Conservation (phyloP, 2,329 filamentous ascomycete genomes). For the Claviceps sp. region DNA sequence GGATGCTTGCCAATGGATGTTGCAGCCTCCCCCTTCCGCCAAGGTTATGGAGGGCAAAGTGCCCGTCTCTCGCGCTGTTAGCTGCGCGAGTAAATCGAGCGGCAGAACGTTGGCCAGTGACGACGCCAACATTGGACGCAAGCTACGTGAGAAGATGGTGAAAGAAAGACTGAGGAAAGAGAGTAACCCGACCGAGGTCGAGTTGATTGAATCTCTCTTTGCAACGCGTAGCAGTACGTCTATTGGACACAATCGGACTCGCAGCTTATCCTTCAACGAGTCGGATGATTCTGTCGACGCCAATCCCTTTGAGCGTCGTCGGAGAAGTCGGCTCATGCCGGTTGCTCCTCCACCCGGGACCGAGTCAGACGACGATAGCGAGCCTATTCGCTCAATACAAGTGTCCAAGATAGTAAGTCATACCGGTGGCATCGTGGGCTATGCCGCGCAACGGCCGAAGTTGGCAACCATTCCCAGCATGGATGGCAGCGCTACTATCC, state of each 20-base stretch:
- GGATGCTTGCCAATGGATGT: conserved; percentile 76
- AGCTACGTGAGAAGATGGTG: conserved; percentile 31
- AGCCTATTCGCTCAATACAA: conserved; percentile 13
- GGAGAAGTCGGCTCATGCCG: conserved; percentile 14
- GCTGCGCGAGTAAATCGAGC: conserved; percentile 38
- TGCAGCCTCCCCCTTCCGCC: conserved; percentile 80
- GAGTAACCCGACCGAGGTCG: conserved; percentile 26
- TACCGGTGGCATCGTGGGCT: conserved; percentile 13
- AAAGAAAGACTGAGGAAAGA: conserved; percentile 33
- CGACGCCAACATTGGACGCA: conserved; percentile 27
- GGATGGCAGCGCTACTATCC: conserved; percentile 17
- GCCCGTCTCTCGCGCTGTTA: conserved; percentile 49
- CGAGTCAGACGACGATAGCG: conserved; percentile 22
- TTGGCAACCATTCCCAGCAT: conserved; percentile 34
- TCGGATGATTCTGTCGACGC: conserved; percentile 21
- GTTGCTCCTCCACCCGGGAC: conserved; percentile 17
- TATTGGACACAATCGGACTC: conserved; percentile 19
- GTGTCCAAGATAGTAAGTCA: conserved; percentile 15
- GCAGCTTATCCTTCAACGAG: conserved; percentile 25
- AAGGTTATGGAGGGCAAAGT: conserved; percentile 85
- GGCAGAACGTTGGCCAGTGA: conserved; percentile 29
- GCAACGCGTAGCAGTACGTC: conserved; percentile 18
- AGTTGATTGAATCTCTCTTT: conserved; percentile 30
- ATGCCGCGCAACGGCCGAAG: conserved; percentile 28
- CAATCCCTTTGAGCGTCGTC: conserved; percentile 15